Percentiles rank a stretch among this genome's conserved stretches.
Evolutionary conservation across 306 rosid genomes (phyloP).

Genomic region (Cajanus cajan): DNA sequence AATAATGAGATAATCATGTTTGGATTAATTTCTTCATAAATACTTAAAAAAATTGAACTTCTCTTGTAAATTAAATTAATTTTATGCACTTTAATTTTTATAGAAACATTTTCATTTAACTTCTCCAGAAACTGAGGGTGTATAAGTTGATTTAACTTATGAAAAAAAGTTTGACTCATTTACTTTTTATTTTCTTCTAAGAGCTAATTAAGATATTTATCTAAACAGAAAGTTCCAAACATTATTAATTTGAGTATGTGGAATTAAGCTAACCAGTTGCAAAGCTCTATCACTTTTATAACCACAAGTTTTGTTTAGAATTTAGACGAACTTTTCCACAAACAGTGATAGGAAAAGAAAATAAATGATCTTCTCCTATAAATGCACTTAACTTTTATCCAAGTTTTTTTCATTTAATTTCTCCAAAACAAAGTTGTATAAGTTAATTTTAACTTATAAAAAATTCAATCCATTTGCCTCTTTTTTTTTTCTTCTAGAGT

Average conservation of each 20-base stretch:
- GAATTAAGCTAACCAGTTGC: neutral
- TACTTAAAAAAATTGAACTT: neutral
- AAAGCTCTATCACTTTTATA: neutral
- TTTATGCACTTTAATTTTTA: neutral
- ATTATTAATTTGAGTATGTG: neutral
- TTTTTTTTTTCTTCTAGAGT: too few relatives aligned
- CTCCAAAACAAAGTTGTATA: too few relatives aligned
- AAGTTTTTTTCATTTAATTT: too few relatives aligned
- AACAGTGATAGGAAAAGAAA: neutral
- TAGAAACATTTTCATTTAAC: neutral
- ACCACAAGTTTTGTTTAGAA: too few relatives aligned
- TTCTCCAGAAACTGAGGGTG: neutral
- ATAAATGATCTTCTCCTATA: too few relatives aligned
- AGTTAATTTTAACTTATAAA: too few relatives aligned
- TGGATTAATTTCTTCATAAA: neutral
- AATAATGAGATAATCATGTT: neutral
- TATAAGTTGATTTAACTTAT: neutral
- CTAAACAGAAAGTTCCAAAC: neutral
- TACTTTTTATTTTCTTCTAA: neutral
- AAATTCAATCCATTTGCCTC: too few relatives aligned
- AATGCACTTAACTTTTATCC: too few relatives aligned
- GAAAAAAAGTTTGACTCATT: neutral
- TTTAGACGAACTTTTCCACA: too few relatives aligned
- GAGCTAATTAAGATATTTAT: neutral
- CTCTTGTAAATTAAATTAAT: neutral